Base-by-base conservation (phyloP, 2,329 filamentous ascomycete species). In the Verruconis gallopava region DNA sequence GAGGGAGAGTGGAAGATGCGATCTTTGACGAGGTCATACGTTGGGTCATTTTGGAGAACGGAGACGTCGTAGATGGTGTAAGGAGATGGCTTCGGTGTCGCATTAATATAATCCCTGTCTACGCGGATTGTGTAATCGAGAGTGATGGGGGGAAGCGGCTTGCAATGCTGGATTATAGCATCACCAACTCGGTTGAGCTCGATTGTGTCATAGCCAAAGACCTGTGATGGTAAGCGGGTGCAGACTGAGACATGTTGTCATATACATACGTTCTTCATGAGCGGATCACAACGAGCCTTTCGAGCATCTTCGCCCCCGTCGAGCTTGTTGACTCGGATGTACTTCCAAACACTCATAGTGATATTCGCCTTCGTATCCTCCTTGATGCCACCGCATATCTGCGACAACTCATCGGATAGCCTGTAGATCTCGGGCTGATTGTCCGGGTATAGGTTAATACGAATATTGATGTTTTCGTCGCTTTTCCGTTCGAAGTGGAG, bases 301-400 rank as follows among this genome's bases (percentile, higher is more conserved):
- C 91, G 76, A 66, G 91, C 91, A 58, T 98, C 91, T 46, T 96
- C 89, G 49, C 94, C 88, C 57, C 95, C 89, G 58, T 93, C 85
- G 37, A 98, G 67, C 14, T 80, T 79, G 68, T 84, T 82, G 15
- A 83, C 71, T 51, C 85, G 80, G 50, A 94, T 83, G 54, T 98
- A 98, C 57, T 95, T 88, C 85, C 88, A 98, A 21, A 98, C 73
- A 12, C 83, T 88, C 70, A 93, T 84, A 20, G 94, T 78, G 4
- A 88, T 81, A 47, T 91, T 86, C 30, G 85, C 81, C 21, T 86
- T 79, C 20, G 91, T 89, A 39, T 85, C 89, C 60, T 93, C 40
- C 19, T 25, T 19, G 17, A 36, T 36, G 5, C 33, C 40, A 33
- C 38, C 38, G 11, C 40, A 42, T 21, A 42, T 15, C 18, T 42